Conservation (phyloP, 2,329 filamentous ascomycete genomes). For the Aspergillus novofumigatus region DNA sequence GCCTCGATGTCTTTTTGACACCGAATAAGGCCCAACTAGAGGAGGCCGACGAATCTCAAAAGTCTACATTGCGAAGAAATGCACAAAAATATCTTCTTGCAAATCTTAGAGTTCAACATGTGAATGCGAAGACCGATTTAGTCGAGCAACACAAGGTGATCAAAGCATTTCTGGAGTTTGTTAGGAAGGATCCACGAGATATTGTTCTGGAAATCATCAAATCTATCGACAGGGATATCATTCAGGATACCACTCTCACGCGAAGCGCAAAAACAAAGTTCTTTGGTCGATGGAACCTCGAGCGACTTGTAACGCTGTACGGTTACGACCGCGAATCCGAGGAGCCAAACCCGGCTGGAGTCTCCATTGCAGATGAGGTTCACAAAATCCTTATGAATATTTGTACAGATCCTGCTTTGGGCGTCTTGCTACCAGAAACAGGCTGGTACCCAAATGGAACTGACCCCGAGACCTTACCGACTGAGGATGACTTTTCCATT, state of each 20-base stretch:
- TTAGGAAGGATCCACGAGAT: slow-evolving; percentile 72
- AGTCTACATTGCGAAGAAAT: slow-evolving; percentile 77
- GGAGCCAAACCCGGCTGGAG: slow-evolving; percentile 38
- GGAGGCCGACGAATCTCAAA: slow-evolving; percentile 61
- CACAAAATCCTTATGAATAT: slow-evolving; percentile 72
- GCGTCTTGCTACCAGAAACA: slow-evolving; percentile 69
- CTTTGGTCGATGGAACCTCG: slow-evolving; percentile 70
- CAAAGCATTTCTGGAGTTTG: slow-evolving; percentile 67
- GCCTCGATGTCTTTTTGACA: slow-evolving; percentile 74
- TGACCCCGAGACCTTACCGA: slow-evolving; percentile 54
- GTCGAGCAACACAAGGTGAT: slow-evolving; percentile 69
- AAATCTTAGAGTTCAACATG: slow-evolving; percentile 72
- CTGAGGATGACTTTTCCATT: slow-evolving; percentile 47
- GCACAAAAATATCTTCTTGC: slow-evolving; percentile 76
- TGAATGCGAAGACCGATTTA: slow-evolving; percentile 75
- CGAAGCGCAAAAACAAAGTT: slow-evolving; percentile 70
- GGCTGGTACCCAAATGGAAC: slow-evolving; percentile 78
- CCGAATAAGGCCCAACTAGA: slow-evolving; percentile 54
- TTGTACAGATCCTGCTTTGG: slow-evolving; percentile 69
- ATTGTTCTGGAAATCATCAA: slow-evolving; percentile 72
- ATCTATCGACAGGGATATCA: slow-evolving; percentile 63
- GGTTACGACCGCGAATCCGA: slow-evolving; percentile 47
- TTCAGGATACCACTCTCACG: slow-evolving; percentile 70
- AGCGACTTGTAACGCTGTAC: slow-evolving; percentile 69
- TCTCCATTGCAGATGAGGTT: slow-evolving; percentile 62